Conservation (phyloP, 2,329 filamentous ascomycete genomes). For the Botryotinia narcissicola region DNA sequence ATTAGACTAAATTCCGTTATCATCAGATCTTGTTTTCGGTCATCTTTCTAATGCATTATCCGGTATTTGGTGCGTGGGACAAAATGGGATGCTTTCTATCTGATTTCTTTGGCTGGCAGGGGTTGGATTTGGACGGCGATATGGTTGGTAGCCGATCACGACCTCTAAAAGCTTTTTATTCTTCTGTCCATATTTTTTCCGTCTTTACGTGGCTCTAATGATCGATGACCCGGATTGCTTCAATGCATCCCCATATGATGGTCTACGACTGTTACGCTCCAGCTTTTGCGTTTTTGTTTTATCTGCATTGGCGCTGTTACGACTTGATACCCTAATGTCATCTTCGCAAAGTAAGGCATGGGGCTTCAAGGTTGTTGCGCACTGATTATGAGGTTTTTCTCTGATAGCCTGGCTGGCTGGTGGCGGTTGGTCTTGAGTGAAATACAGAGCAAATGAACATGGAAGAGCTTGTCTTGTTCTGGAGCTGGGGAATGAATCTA, state of each 20-base stretch:
- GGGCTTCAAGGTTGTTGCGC: conserved; percentile 13
- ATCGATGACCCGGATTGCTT: conserved; percentile 19
- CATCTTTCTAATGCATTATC: conserved; percentile 34
- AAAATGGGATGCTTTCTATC: conserved; percentile 36
- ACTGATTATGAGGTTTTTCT: conserved; percentile 25
- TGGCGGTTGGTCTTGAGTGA: conserved; percentile 25
- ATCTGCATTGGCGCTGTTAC: conserved; percentile 14
- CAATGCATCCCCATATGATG: conserved; percentile 15
- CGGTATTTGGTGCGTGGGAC: conserved; percentile 33
- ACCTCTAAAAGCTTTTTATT: conserved; percentile 19
- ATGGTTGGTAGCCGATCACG: conserved; percentile 5
- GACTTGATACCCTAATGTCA: conserved; percentile 6
- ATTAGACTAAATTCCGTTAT: conserved; percentile 39
- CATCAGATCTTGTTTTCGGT: conserved; percentile 36
- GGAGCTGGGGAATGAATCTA: not conserved
- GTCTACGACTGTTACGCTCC: conserved; percentile 20
- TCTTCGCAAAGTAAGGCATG: not conserved
- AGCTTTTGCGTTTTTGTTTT: conserved; percentile 1
- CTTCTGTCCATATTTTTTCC: conserved; percentile 19
- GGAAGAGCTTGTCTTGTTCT: conserved; percentile 2
- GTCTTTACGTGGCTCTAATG: conserved; percentile 15
- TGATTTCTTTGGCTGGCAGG: conserved; percentile 35
- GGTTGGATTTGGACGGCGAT: conserved; percentile 27
- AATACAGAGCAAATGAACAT: conserved; percentile 27
- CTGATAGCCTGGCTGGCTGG: conserved; percentile 36